Percentiles rank a stretch among this genome's conserved stretches.
Evolutionary conservation across 1,139 yeast genomes (phyloP).

Genomic region (Chernovozyma sophiae-reginae): DNA sequence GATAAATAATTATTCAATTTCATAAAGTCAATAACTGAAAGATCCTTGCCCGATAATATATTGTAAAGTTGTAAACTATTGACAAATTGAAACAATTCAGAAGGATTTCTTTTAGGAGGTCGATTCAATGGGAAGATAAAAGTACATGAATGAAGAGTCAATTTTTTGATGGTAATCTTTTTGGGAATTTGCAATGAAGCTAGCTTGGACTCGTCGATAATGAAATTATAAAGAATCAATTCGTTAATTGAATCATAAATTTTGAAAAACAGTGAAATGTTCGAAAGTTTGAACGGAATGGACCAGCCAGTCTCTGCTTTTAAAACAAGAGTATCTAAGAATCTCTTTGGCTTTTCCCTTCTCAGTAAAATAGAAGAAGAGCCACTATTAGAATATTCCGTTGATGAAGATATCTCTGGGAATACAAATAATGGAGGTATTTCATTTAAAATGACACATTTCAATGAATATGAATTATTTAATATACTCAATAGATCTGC

Average conservation of each 20-base stretch:
- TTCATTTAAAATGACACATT: constrained; percentile 29
- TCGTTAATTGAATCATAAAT: constrained; percentile 45
- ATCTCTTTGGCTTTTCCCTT: constrained; percentile 17
- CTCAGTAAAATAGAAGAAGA: constrained; percentile 7
- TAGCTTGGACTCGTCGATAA: constrained; percentile 33
- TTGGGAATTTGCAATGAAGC: constrained; percentile 6
- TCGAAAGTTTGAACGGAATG: constrained; percentile 38
- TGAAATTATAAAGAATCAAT: constrained; percentile 42
- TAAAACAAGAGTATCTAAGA: constrained; percentile 22
- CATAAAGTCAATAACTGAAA: constrained; percentile 45
- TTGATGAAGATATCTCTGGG: constrained; percentile 15
- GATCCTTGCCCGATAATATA: constrained; percentile 39
- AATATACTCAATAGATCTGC: constrained; percentile 21
- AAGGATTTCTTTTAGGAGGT: constrained; percentile 5
- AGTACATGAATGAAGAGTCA: constrained; percentile 27
- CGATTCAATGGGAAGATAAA: constrained; percentile 6
- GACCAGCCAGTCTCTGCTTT: constrained; percentile 49
- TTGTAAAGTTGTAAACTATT: constrained; percentile 30
- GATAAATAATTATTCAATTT: constrained; percentile 26
- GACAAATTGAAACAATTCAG: constrained; percentile 32
- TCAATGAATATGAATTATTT: constrained; percentile 30
- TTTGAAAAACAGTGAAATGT: constrained; percentile 24
- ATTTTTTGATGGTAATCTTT: constrained; percentile 14
- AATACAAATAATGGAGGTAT: constrained; percentile 52
- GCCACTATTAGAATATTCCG: not conserved